Base-by-base conservation (phyloP, 768 basidiomycete species). In the Sarcodon aspratus region DNA sequence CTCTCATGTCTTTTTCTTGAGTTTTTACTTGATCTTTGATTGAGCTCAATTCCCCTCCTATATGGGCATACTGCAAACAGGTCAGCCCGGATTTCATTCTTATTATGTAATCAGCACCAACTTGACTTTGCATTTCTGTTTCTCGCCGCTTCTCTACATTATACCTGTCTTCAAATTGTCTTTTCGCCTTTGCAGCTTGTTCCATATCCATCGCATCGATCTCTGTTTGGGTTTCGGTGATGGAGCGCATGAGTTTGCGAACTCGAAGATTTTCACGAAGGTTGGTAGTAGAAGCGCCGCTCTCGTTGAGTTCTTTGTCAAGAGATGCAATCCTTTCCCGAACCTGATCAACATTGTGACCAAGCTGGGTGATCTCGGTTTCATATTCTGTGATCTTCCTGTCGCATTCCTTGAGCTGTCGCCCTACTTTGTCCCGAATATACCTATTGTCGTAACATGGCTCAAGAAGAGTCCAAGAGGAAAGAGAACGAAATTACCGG, bases 111-210 rank as follows among this genome's bases (percentile, higher is more conserved):
- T 43, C 33, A 33, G 52, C 4, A 55, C 73, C 21, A 53, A 88
- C 90, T 69, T 76, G 72, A 55, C 75, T 76, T 53, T 85, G 80
- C 55, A 91, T 65, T 35, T 81, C 72, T 11, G 76, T 78, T 67
- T 93, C 88, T 59, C 73, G 79, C 53, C 78, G 71, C 61, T 88
- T 83, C 57, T 82, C 83, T 2, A 71, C 66, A 31, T 72, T 71
- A 66, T 85, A 98, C 57, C 83, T 78, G 46, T 82, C 79, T 48
- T 94, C 80, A 63, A 95, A 99, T 50, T 81, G 85, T 50, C 84
- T 75, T 61, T 81, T 80, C 17, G 90, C 87, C 60, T 79, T 86
- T 15, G 83, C 85, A 15, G 91, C 89, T 52, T 79, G 81, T 55
- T 94, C 91, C 67, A 97, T 76, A 63, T 97, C 88, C 50, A 78